Base-by-base conservation (phyloP, 768 basidiomycete genomes). In the Chiua virens region DNA sequence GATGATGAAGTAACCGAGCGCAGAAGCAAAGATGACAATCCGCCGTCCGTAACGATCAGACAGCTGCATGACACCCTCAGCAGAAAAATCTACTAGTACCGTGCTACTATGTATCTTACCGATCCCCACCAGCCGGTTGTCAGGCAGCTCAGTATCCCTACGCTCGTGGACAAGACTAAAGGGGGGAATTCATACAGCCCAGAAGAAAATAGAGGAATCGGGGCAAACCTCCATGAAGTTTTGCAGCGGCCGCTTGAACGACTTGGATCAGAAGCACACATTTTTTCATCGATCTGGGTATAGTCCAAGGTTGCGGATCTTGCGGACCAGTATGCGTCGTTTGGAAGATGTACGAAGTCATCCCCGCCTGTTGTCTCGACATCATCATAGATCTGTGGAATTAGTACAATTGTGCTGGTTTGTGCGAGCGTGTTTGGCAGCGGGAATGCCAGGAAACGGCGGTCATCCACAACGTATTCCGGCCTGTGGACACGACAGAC, bases 61-160 rank as follows among this genome's bases (percentile, higher is more conserved):
- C 39, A 86, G 76, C 83, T 91, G 36, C 23, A 27, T 21, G 18
- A 47, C 14, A 32, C 15, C 4, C 6, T 56, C 36, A 52, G 47
- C 17, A 8, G 14, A 39, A 34, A 14, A 23, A 8, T 2, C 23
- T n/a, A n/a, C n/a, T n/a, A n/a, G n/a, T 35, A 20, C 15, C 22
- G 8, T 25, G n/a, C 10, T 20, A 35, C 43, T 25, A 52, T 30
- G 41, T 49, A 74, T 17, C 85, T 66, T 68, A 88, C 87, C 47
- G 85, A 78, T 49, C 88, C 87, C 93, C 93, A 96, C 81, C 85
- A 94, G 3, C 81, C 89, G 11, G 86, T 85, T 3, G 91, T 92
- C 28, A 94, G 62, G 54, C 88, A 88, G 27, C 82, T 78, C 27
- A 96, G 71, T 45, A 91, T 66, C 8, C 93, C 93, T 72, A 81